These are phyloP conservation scores for Boechera retrofracta DNA, from an alignment of 345 rosid species.

Conservation along the genomic window DNA sequence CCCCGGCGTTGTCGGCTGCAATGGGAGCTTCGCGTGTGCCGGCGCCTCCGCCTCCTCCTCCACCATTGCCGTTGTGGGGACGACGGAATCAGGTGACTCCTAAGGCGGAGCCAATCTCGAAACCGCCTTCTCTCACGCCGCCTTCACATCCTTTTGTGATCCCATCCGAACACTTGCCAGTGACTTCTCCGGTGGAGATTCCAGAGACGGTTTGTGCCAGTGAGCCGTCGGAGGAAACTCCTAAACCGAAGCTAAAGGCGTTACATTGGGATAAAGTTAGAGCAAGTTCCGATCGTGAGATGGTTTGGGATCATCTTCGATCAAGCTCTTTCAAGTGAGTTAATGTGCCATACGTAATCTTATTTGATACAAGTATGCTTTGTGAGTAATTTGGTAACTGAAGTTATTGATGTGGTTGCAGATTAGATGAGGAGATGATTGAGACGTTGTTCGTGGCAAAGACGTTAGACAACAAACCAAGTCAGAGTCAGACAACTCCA, in stretches of 20 bases:
- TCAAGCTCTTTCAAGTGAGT: conserved; percentile 88
- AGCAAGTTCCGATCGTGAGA: conserved; percentile 97
- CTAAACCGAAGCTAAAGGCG: conserved; percentile 79
- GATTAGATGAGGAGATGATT: conserved; percentile 98
- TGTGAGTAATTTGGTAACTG: conserved; percentile 10
- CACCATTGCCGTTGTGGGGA: conserved; percentile 45
- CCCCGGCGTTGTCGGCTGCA: conserved; percentile 6
- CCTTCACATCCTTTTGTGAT: conserved; percentile 78
- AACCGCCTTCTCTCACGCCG: conserved; percentile 64
- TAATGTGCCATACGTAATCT: background rate
- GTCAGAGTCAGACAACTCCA: conserved; percentile 66
- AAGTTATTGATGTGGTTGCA: conserved; percentile 48
- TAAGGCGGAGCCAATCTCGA: conserved; percentile 47
- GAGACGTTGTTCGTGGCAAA: conserved; percentile 90
- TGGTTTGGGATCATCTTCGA: conserved; percentile 96
- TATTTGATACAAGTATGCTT: background rate
- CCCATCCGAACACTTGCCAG: conserved; percentile 42
- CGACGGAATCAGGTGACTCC: conserved; percentile 47
- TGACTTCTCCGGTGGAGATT: conserved; percentile 16
- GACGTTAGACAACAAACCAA: conserved; percentile 56
- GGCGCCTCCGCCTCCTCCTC: conserved; percentile 49
- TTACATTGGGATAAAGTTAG: conserved; percentile 97
- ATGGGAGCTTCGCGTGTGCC: conserved; percentile 10
- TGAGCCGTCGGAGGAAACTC: conserved; percentile 52
- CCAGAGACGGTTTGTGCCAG: conserved; percentile 16